phyloP scores from a whole-genome alignment of 306 rosid species.

The Acacia acuminata region DNA sequence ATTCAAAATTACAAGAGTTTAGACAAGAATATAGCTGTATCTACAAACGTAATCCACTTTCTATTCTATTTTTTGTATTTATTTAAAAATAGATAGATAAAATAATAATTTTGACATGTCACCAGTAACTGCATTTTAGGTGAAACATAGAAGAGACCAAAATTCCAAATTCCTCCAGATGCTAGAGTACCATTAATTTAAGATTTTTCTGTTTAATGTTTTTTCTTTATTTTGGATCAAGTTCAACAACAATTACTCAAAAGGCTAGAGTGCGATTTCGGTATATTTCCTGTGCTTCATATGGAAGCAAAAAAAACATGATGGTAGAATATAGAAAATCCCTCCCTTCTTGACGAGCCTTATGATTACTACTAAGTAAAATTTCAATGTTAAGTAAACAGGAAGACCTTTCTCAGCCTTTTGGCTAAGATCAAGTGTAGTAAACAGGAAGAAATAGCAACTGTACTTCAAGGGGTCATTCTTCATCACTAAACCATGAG shows the following conservation, averaged over 20 bases:
- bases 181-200: no score
- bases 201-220: neutral
- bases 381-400: neutral
- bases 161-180: no score
- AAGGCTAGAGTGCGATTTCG: neutral
- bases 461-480: neutral
- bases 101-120: neutral
- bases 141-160: no score
- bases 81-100: neutral
- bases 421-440: no score
- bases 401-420: neutral
- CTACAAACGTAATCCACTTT: neutral
- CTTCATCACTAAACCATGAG: slow-evolving; percentile 3
- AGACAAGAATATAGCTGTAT: neutral
- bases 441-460: neutral
- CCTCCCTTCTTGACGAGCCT: neutral
- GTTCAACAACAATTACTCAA: neutral
- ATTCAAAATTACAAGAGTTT: neutral
- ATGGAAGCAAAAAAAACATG: neutral
- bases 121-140: no score
- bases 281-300: neutral
- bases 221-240: neutral
- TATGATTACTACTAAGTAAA: neutral
- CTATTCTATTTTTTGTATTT: neutral
- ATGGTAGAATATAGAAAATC: neutral